Percentiles rank a stretch among this genome's conserved stretches.
phyloP scores from a whole-genome alignment of 2,329 filamentous ascomycete species.

The Neopestalotiopsis sp. region DNA sequence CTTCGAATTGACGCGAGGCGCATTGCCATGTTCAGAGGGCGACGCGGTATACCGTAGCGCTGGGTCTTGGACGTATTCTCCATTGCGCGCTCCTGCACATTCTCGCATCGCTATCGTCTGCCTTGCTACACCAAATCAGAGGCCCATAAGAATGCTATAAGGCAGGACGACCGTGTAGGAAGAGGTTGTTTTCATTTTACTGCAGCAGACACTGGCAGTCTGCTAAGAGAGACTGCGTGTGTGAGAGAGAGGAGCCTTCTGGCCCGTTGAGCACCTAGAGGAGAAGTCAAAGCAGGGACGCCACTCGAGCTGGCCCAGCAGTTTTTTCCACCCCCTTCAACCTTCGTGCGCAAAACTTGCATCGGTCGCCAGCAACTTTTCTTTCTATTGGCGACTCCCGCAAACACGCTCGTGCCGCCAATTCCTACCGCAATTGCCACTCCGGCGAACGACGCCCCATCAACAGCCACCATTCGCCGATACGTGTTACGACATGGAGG shows the following conservation, averaged over 20 bases:
- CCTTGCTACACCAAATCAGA: not conserved
- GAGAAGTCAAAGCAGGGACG: not conserved
- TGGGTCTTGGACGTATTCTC: slow-evolving; percentile 8
- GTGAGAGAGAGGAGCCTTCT: not conserved
- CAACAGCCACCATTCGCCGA: not conserved
- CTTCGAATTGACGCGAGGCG: slow-evolving; percentile 3
- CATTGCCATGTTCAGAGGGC: slow-evolving; percentile 3
- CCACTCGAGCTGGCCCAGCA: not conserved
- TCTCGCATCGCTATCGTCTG: not conserved
- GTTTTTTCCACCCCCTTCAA: not conserved
- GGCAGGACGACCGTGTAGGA: not conserved
- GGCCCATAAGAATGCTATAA: not conserved
- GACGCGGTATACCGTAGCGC: slow-evolving; percentile 11
- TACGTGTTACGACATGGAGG: slow-evolving; percentile 33
- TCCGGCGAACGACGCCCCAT: not conserved
- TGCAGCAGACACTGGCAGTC: not conserved
- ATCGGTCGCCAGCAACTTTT: not conserved
- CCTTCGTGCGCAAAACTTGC: not conserved
- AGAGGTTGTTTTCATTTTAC: slow-evolving; percentile 1
- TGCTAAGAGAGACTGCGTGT: not conserved
- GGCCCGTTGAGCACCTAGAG: not conserved
- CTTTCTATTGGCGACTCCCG: not conserved
- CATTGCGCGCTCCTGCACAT: not conserved
- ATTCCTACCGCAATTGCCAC: not conserved
- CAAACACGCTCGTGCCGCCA: not conserved